Base-by-base conservation (phyloP, 1,284 basidiomycete genomes). In the Cryptococcus depauperatus region DNA sequence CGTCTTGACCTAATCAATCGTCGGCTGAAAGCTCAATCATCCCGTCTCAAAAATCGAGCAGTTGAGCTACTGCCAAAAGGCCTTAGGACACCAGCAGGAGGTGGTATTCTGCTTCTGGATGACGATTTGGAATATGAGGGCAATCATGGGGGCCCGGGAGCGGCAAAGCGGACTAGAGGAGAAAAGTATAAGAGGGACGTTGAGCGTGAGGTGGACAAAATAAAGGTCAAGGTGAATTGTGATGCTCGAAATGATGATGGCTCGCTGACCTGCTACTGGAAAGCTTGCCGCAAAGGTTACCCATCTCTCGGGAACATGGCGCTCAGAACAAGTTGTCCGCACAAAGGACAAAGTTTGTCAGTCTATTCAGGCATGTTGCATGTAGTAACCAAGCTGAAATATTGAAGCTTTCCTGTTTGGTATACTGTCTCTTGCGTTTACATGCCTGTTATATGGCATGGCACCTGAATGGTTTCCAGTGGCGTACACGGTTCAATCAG, bases 1-100 rank as follows among this genome's bases (percentile, higher is more conserved):
- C 82, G 86, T 54, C 74, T 95, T 51, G 91, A 95, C 68, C 77
- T 95, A 1, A 74, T 92, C 29, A 88, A 93, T 62, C 81, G 91
- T 30, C 81, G 81, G 46, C 77, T 92, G 27, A 83, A 87, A 68
- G 88, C 85, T 47, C 87, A 89, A 56, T 82, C 85, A 47, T 84
- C 88, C 51, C 77, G 80, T 46, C 76, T 93, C 50, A 88, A 85
- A 72, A 73, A 78, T 62, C 80, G 79, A 57, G 87, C 89, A 0
- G 85, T 84, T 51, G 77, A 78, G 43, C 75, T 78, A 2, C 64
- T 81, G 14, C 80, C 85, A 62, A 81, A 74, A 43, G 66, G 66
- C 1, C 50, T 71, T 19, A 51, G 68, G 21, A 71, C 69, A 10
- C 68, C 68, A 5, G 50, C 44, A 19, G 58, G 78, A 79, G 64